These are phyloP conservation scores for Tuber indicum DNA, from an alignment of 495 filamentous ascomycete genomes.

Conservation along the genomic window DNA sequence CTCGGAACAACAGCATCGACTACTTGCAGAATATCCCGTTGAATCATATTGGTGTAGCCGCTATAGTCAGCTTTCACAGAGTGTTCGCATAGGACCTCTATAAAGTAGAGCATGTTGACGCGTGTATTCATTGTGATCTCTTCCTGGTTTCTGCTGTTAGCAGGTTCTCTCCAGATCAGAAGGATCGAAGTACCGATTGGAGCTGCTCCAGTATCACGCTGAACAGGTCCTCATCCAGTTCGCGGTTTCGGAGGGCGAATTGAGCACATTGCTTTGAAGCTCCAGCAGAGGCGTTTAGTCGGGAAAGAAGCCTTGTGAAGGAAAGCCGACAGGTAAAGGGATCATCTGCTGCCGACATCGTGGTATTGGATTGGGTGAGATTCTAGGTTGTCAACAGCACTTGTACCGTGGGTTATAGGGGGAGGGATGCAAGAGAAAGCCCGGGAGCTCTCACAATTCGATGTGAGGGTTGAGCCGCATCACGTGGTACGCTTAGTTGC, in stretches of 20 bases:
- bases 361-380: neutral
- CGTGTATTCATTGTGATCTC: slow-evolving; percentile 91
- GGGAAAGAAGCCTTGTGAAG: slow-evolving; percentile 79
- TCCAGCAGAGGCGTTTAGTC: slow-evolving; percentile 79
- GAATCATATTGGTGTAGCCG: slow-evolving; percentile 86
- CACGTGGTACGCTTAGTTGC: neutral
- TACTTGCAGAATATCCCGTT: slow-evolving; percentile 80
- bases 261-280: slow-evolving; percentile 87
- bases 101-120: slow-evolving; percentile 99
- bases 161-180: slow-evolving; percentile 5
- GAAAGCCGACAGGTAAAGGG: slow-evolving; percentile 98
- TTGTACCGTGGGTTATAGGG: neutral
- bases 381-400: neutral
- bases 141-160: slow-evolving; percentile 1
- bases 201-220: slow-evolving; percentile 95
- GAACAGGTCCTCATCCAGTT: slow-evolving; percentile 93
- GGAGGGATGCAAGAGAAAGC: neutral
- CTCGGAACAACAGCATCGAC: slow-evolving; percentile 83
- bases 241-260: slow-evolving; percentile 86
- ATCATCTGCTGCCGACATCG: slow-evolving; percentile 62
- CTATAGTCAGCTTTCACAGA: slow-evolving; percentile 64
- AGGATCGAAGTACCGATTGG: slow-evolving; percentile 55
- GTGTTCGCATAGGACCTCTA: slow-evolving; percentile 89
- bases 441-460: neutral
- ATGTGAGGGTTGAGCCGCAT: neutral